Conservation (phyloP, 176 grass and related monocot genomes). For the Zoysia pacifica region DNA sequence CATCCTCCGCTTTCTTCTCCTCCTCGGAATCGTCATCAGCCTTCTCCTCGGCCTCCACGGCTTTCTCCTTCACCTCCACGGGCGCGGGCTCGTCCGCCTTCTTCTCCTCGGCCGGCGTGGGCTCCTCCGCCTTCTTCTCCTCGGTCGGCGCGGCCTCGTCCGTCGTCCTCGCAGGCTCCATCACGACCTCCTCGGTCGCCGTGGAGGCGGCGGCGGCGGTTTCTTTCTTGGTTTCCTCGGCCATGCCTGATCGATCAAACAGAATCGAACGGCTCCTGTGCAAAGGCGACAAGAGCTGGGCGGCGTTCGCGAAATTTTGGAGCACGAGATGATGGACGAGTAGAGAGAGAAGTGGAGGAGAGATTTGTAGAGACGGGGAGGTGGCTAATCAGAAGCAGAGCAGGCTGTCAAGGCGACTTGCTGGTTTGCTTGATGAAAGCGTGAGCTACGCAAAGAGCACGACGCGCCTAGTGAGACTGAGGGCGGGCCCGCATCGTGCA, state of each 20-base stretch:
- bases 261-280: slow-evolving; percentile 30
- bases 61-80: slow-evolving; percentile 8
- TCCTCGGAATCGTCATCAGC: slow-evolving; percentile 36
- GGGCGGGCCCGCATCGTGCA: neutral
- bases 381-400: neutral
- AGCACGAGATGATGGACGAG: slow-evolving; percentile 14
- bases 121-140: neutral
- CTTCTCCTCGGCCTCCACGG: slow-evolving; percentile 36
- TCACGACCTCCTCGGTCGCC: slow-evolving; percentile 5
- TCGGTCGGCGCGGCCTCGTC: neutral
- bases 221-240: slow-evolving; percentile 45
- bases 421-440: slow-evolving; percentile 27
- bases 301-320: slow-evolving; percentile 21
- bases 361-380: slow-evolving; percentile 39
- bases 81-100: slow-evolving; percentile 23
- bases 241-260: slow-evolving; percentile 37
- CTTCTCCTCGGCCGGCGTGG: neutral
- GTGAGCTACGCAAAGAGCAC: slow-evolving; percentile 16
- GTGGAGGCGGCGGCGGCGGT: neutral
- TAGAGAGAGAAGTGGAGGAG: neutral
- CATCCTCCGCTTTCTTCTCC: slow-evolving; percentile 48
- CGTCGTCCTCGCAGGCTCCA: too few species aligned
- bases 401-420: slow-evolving; percentile 5
- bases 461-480: neutral
- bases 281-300: slow-evolving; percentile 19